These are phyloP conservation scores for Sequoiadendron giganteum DNA, from an alignment of 75 land plant genomes.

Conservation along the genomic window DNA sequence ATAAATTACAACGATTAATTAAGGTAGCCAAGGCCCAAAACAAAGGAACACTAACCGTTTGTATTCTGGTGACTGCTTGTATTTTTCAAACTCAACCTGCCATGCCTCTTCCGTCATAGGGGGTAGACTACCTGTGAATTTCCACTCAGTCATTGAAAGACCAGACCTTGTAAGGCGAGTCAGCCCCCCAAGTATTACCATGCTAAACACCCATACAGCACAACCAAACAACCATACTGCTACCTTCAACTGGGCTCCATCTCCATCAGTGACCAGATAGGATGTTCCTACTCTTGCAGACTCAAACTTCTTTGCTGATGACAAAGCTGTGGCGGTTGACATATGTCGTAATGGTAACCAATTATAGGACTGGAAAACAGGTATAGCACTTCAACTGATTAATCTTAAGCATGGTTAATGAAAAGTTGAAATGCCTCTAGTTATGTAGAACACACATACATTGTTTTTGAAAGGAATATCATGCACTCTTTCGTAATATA, in stretches of 20 bases:
- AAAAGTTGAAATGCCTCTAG: neutral
- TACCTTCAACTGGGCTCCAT: conserved; percentile 59
- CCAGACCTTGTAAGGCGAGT: conserved; percentile 96
- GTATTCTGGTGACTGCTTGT: conserved; percentile 94
- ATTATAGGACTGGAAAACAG: conserved; percentile 10
- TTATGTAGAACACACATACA: neutral
- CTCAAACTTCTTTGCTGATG: neutral
- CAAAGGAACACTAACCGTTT: conserved; percentile 39
- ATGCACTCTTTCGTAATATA: neutral
- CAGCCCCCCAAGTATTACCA: conserved; percentile 93
- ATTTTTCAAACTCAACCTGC: conserved; percentile 87
- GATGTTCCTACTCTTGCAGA: conserved; percentile 35
- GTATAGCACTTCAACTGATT: conserved; percentile 1
- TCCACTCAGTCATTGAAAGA: conserved; percentile 99
- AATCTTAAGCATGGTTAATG: neutral
- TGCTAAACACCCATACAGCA: conserved; percentile 93
- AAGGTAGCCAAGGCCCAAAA: neutral
- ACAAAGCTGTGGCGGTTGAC: conserved; percentile 15
- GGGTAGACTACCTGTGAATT: conserved; percentile 87
- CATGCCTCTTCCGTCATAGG: conserved; percentile 79
- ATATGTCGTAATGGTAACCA: conserved; percentile 9
- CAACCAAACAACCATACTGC: conserved; percentile 91
- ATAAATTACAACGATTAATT: neutral
- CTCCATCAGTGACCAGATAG: conserved; percentile 63
- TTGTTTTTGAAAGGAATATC: neutral